A percentile compares a stretch with the other conserved stretches of the same genome.
These are phyloP conservation scores for Funneliformis mosseae DNA, from an alignment of 192 early-diverging fungal genomes.

Conservation along the genomic window DNA sequence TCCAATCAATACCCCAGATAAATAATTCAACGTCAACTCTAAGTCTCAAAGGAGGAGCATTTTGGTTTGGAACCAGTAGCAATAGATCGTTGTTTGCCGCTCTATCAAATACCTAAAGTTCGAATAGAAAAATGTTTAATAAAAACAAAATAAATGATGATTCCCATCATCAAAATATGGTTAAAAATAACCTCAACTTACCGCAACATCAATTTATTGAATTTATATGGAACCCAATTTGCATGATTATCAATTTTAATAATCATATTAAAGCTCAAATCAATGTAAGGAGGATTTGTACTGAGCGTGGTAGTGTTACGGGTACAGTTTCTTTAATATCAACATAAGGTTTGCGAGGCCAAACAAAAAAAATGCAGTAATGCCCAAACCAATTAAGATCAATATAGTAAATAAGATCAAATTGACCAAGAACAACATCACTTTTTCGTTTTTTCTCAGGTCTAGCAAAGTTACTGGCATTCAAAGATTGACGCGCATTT, in stretches of 20 bases:
- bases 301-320: not conserved
- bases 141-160: not conserved
- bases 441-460: not conserved
- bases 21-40: conserved; percentile 2
- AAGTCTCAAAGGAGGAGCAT: conserved; percentile 7
- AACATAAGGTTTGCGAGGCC: conserved; percentile 1
- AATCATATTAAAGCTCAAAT: conserved; percentile 6
- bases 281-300: not conserved
- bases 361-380: conserved; percentile 17
- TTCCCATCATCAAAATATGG: not conserved
- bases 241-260: conserved; percentile 3
- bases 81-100: not conserved
- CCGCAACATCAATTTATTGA: conserved; percentile 17
- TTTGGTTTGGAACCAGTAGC: not conserved
- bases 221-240: conserved; percentile 24
- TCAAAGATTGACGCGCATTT: not conserved
- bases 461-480: not conserved
- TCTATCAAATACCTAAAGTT: no score
- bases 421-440: not conserved
- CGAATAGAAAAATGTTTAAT: not conserved
- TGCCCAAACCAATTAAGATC: not conserved
- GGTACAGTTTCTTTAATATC: not conserved
- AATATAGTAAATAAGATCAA: conserved; percentile 3
- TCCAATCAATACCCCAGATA: conserved; percentile 14
- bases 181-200: not conserved